Evolutionary conservation across 2,329 filamentous ascomycete species (phyloP).

Genomic region (Leptographium procerum): DNA sequence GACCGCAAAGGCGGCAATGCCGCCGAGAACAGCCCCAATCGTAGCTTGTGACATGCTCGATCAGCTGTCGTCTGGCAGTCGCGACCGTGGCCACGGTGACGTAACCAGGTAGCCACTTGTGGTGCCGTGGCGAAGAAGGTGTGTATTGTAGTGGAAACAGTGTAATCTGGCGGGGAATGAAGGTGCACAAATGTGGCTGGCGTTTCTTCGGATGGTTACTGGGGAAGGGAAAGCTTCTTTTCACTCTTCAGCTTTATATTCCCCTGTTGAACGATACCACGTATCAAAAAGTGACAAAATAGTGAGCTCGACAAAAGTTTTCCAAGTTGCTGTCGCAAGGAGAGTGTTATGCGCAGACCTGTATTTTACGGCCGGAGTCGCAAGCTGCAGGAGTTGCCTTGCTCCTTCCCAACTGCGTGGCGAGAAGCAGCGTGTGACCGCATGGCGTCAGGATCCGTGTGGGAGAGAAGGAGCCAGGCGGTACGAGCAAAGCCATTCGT

Average conservation of each 20-base stretch:
- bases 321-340: background rate
- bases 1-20: slow-evolving; percentile 25
- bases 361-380: background rate
- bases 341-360: too few relatives aligned
- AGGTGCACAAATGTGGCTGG: too few relatives aligned
- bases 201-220: background rate
- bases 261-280: background rate
- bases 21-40: slow-evolving; percentile 30
- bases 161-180: background rate
- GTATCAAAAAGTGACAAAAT: background rate
- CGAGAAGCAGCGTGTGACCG: background rate
- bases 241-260: background rate
- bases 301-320: background rate
- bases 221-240: background rate
- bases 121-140: background rate
- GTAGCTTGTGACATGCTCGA: slow-evolving; percentile 16
- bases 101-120: too few relatives aligned
- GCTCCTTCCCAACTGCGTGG: background rate
- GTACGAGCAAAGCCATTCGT: background rate
- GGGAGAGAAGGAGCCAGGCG: background rate
- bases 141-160: background rate
- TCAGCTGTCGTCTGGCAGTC: too few relatives aligned
- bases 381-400: background rate
- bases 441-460: background rate
- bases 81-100: too few relatives aligned